Base-by-base conservation (phyloP, 2,329 filamentous ascomycete genomes). In the Neofusicoccum sp. region DNA sequence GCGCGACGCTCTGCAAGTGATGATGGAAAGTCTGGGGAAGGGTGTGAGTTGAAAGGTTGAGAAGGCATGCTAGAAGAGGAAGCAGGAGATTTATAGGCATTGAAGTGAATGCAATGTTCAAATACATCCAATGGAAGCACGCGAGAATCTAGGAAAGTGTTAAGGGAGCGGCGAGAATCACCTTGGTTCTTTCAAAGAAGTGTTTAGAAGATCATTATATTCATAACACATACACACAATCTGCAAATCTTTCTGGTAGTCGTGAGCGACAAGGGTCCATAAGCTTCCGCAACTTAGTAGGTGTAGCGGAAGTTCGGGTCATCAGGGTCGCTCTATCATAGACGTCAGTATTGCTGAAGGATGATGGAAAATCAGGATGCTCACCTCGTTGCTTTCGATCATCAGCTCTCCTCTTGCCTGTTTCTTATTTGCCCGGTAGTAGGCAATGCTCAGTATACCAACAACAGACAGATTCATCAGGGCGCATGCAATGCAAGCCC, bases 321-420 rank as follows among this genome's bases (percentile, higher is more conserved):
- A 22, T 56, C 61, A 11, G 36, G 28, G n/a, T 48, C 61, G 22
- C 49, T 41, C 61, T 56, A 14, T 31, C 12, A 34, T n/a, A 16
- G 11, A 22, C n/a, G 41, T 34, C 4, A 62, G 48, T 14, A 9
- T 22, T 2, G 12, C 7, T 11, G 3, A 33, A 31, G 6, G 16
- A 37, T 6, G 8, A 6, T 6, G 7, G 1, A 14, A 36, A 41
- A 29, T 14, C 8, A 2, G 14, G 4, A 52, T 7, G 56, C 72
- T 71, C 66, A 76, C 74, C 61, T 72, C 74, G 33, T 67, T 70
- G 63, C 74, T 75, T 66, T 79, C 77, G 11, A 81, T 69, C 64
- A 77, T 70, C 64, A 77, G 69, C 65, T 79, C 77, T 16, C 78
- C 78, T 4, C 77, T 70, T 37, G 75, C 78, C 0, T 75, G 74